Percentiles rank a stretch among this genome's conserved stretches.
Evolutionary conservation across 345 rosid genomes (phyloP).

Genomic region (Sisymbrium altissimum): DNA sequence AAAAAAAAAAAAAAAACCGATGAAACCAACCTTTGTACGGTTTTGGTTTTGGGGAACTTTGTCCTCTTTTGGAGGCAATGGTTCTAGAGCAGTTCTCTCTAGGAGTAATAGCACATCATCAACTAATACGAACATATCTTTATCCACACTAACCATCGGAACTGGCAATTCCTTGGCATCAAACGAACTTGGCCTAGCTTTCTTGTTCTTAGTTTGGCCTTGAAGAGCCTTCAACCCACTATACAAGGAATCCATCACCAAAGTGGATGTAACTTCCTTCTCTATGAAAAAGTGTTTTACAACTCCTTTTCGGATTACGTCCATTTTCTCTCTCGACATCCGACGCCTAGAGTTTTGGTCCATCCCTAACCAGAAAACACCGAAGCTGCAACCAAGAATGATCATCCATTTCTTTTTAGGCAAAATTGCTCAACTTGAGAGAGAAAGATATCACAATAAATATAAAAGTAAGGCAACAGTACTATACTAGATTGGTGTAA

Average conservation of each 20-base stretch:
- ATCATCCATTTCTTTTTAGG: slow-evolving; percentile 3
- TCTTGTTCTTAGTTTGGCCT: slow-evolving; percentile 73
- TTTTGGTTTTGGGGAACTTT: slow-evolving; percentile 86
- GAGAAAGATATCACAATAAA: slow-evolving; percentile 10
- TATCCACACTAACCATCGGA: slow-evolving; percentile 75
- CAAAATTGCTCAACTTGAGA: slow-evolving; percentile 14
- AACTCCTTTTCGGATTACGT: slow-evolving; percentile 78
- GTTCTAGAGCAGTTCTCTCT: slow-evolving; percentile 83
- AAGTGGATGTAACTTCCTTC: slow-evolving; percentile 96
- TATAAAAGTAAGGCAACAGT: slow-evolving; percentile 28
- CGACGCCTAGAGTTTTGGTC: slow-evolving; percentile 68
- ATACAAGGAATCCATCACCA: slow-evolving; percentile 99
- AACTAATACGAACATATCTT: slow-evolving; percentile 82
- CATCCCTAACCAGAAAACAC: slow-evolving; percentile 85
- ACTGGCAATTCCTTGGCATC: slow-evolving; percentile 74
- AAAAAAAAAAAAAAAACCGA: background rate
- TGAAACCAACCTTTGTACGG: slow-evolving; percentile 72
- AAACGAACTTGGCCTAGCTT: slow-evolving; percentile 48
- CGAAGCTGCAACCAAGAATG: slow-evolving; percentile 60
- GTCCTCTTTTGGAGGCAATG: slow-evolving; percentile 91
- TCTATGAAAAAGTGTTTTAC: slow-evolving; percentile 96
- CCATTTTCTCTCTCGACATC: slow-evolving; percentile 87
- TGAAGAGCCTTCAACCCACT: slow-evolving; percentile 98
- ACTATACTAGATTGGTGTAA: slow-evolving; percentile 28
- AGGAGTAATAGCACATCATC: slow-evolving; percentile 81